A percentile compares a stretch with the other conserved stretches of the same genome.
These are phyloP conservation scores for Tolypocladium guangdongense DNA, from an alignment of 2,329 filamentous ascomycete genomes.

Conservation along the genomic window DNA sequence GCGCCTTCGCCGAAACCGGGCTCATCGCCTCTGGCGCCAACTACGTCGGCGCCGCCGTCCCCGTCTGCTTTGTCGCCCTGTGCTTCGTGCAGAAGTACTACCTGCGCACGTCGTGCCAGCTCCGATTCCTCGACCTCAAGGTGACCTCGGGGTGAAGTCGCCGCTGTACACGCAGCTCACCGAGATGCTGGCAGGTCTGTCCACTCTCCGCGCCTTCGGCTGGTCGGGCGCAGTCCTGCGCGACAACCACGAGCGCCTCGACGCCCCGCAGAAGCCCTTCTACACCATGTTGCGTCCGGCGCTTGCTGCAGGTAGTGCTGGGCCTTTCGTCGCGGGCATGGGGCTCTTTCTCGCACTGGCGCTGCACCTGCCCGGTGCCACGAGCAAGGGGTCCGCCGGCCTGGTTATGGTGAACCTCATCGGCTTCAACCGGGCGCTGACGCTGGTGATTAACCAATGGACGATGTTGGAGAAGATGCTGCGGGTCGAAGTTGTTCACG, in stretches of 20 bases:
- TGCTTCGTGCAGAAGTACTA: conserved; percentile 38
- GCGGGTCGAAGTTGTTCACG: conserved; percentile 20
- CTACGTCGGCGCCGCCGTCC: conserved; percentile 27
- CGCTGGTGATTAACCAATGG: conserved; percentile 21
- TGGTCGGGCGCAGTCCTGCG: conserved; percentile 28
- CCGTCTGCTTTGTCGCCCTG: conserved; percentile 25
- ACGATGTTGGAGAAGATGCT: conserved; percentile 25
- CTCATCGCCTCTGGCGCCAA: conserved; percentile 13
- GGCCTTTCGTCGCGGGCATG: conserved; percentile 36
- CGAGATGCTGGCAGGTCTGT: conserved; percentile 34
- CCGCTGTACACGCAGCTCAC: conserved; percentile 40
- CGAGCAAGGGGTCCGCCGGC: conserved; percentile 19
- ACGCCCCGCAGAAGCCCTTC: conserved; percentile 36
- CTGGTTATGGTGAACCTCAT: conserved; percentile 17
- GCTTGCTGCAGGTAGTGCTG: conserved; percentile 36
- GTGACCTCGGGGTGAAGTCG: too few relatives aligned
- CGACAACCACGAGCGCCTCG: conserved; percentile 22
- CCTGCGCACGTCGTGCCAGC: conserved; percentile 38
- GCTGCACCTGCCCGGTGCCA: conserved; percentile 14
- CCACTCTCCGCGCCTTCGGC: conserved; percentile 38
- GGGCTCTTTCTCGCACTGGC: conserved; percentile 33
- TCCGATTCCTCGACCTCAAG: conserved; percentile 41
- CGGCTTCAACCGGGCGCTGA: conserved; percentile 17
- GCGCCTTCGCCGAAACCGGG: conserved; percentile 9
- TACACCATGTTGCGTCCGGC: conserved; percentile 38